These are phyloP conservation scores for Nakazawaea ernobii DNA, from an alignment of 805 yeast species.

Conservation along the genomic window DNA sequence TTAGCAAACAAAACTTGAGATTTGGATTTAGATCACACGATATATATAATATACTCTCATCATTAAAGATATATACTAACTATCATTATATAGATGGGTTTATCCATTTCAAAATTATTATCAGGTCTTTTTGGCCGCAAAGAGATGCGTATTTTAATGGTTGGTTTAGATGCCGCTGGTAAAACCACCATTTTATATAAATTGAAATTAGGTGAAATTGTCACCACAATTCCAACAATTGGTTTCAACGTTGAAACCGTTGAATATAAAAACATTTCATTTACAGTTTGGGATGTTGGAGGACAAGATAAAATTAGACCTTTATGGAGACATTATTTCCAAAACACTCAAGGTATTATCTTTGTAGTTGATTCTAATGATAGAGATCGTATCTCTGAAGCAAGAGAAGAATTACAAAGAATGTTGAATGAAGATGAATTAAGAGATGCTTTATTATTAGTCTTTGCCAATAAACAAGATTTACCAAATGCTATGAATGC, in stretches of 20 bases:
- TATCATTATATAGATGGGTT: conserved; percentile 62
- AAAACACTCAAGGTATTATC: conserved; percentile 97
- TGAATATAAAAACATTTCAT: conserved; percentile 93
- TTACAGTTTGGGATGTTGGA: conserved; percentile 99
- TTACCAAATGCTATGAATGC: conserved; percentile 99
- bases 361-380: conserved; percentile 97
- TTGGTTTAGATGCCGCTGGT: conserved; percentile 98
- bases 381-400: conserved; percentile 96
- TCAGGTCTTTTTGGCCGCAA: conserved; percentile 94
- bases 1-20: not conserved
- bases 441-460: conserved; percentile 91
- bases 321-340: conserved; percentile 98
- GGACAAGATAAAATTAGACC: conserved; percentile 99
- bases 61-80: not conserved
- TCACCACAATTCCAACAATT: conserved; percentile 93
- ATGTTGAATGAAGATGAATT: conserved; percentile 98
- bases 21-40: not conserved
- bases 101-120: conserved; percentile 89
- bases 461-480: conserved; percentile 98
- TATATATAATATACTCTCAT: not conserved
- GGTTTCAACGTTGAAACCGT: conserved; percentile 98
- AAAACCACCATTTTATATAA: conserved; percentile 94
- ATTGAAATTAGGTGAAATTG: conserved; percentile 92
- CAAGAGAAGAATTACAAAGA: conserved; percentile 97
- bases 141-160: conserved; percentile 98